Evolutionary conservation across 257 asterid species (phyloP).

Genomic region (Lycium ferocissimum): DNA sequence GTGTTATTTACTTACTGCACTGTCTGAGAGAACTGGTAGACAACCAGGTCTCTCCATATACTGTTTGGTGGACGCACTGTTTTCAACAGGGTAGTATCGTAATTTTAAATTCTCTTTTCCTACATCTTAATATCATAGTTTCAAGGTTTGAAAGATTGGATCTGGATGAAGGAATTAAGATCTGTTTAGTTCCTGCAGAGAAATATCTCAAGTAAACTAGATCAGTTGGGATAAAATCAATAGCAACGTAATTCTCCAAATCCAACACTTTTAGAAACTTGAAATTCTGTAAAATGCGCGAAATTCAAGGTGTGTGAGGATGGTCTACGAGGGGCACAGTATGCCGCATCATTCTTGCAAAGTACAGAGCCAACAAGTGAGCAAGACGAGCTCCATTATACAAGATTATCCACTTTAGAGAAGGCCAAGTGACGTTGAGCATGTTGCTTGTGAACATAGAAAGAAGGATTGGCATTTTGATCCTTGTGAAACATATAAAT

Average conservation of each 20-base stretch:
- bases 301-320: neutral
- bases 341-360: neutral
- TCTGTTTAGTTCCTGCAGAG: neutral
- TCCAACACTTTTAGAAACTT: slow-evolving; percentile 35
- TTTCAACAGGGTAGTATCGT: neutral
- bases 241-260: neutral
- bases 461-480: neutral
- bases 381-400: neutral
- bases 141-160: slow-evolving; percentile 24
- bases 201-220: slow-evolving; percentile 33
- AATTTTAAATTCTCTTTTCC: neutral
- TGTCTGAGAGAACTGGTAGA: too few species aligned
- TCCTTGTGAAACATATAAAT: neutral
- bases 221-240: neutral
- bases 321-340: neutral
- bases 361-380: neutral
- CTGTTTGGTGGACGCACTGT: too few species aligned
- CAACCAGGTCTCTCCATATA: too few species aligned
- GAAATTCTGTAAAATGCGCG: slow-evolving; percentile 16
- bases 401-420: neutral
- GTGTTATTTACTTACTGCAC: too few species aligned
- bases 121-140: slow-evolving; percentile 11
- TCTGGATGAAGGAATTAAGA: neutral
- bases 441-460: neutral
- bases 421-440: neutral